Evolutionary conservation across 2,329 filamentous ascomycete genomes (phyloP), one percentile per base, ranked within the genome.

Genomic region (Clarireedia monteithiana): DNA sequence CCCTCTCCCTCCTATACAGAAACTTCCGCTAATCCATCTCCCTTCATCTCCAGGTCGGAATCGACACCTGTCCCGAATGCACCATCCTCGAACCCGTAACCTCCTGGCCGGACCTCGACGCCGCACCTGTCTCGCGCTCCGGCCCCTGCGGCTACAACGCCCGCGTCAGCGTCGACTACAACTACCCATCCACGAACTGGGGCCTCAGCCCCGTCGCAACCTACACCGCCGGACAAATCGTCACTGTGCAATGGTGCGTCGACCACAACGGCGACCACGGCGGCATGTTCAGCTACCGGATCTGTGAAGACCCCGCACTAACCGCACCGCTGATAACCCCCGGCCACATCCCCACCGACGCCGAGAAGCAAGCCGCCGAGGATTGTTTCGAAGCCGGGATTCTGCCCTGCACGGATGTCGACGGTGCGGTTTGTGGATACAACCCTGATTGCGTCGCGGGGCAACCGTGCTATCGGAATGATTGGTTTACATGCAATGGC

Each of bases 221-320:
- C 1, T 80, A 79, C 65, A 65, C 66, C 0, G 67, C 74, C 0
- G 78, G 77, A 0, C 68, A 79, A 9, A 65, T 72, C 0, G 66
- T 80, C 24, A 74, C 77, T 24, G 77, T 80, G 0, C 69, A 78
- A 63, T 81, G 78, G 78, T 81, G 78, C 52, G 72, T 80, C 17
- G 78, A 81, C 61, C 68, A 79, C 66, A 81, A 80, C 60, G 78
- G 78, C 0, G 77, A 81, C 60, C 78, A 81, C 59, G 77, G 77
- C 26, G 78, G 77, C 65, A 80, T 80, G 77, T 81, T 79, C 66
- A 72, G 67, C 61, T 81, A 79, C 64, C 75, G 78, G 9, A 74
- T 80, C 59, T 81, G 77, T 62, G 72, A 77, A 59, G 69, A 81
- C 60, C 77, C 80, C 60, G 68, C 66, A 0, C 65, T 81, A 0